phyloP scores from a whole-genome alignment of 345 rosid species.

The Salix brachista region DNA sequence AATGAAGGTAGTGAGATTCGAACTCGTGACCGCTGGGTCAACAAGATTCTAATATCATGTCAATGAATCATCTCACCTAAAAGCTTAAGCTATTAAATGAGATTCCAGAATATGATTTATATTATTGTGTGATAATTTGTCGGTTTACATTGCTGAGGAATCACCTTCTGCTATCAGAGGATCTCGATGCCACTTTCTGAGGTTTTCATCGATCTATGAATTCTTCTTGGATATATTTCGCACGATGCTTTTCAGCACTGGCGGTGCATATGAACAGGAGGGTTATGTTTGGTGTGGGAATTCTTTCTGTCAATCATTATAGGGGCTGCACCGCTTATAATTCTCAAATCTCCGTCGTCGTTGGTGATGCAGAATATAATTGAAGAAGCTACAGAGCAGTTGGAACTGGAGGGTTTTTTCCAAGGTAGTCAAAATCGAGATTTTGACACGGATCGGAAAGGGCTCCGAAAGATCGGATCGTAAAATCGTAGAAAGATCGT shows the following conservation, averaged over 20 bases:
- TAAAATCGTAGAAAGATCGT: too few species aligned
- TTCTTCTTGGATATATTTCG: slow-evolving; percentile 19
- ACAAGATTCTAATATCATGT: too few species aligned
- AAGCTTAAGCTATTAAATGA: too few species aligned
- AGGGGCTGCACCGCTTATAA: slow-evolving; percentile 10
- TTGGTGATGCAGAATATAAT: slow-evolving; percentile 21
- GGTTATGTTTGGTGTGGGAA: slow-evolving; percentile 27
- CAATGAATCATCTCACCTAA: too few species aligned
- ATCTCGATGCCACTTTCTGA: slow-evolving; percentile 17
- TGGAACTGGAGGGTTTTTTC: too few species aligned
- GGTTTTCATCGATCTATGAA: slow-evolving; percentile 14
- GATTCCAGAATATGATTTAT: too few species aligned
- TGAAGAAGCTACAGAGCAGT: slow-evolving; percentile 7
- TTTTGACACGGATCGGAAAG: too few species aligned
- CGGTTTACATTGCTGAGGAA: slow-evolving; percentile 24
- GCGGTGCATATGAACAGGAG: slow-evolving; percentile 21
- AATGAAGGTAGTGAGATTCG: too few species aligned
- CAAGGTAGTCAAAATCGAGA: too few species aligned
- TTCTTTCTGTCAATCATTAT: slow-evolving; percentile 4
- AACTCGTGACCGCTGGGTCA: too few species aligned
- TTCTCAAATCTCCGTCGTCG: slow-evolving; percentile 28
- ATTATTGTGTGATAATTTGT: neutral
- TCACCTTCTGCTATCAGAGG: slow-evolving; percentile 20
- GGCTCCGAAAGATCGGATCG: too few species aligned
- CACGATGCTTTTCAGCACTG: slow-evolving; percentile 18